Evolutionary conservation across 2,329 filamentous ascomycete genomes (phyloP), one percentile per base, ranked within the genome.

Genomic region (Colletotrichum chlorophyti): DNA sequence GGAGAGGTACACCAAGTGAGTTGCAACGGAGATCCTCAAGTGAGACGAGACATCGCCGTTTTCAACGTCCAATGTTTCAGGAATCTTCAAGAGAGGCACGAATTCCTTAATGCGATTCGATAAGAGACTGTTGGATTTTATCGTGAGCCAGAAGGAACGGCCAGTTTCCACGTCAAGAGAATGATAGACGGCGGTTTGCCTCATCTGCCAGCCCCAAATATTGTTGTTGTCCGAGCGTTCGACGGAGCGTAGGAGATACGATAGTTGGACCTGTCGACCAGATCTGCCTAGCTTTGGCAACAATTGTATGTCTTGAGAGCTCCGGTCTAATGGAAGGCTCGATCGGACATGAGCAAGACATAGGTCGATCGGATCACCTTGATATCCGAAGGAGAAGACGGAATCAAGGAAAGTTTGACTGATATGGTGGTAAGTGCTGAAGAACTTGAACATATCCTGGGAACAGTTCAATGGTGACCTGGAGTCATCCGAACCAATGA

Each of bases 161-260:
- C 53, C 47, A 1, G 21, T 58, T 0, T 23, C 10, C 1, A 52
- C 3, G 4, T 58, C 47, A 24, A 58, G 52, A 0, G 47, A 24
- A 4, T 58, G 53, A 2, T 52, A 58, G 2, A 38, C 45, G 0
- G 47, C 48, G 9, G 19, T 15, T 34, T 58, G 47, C 3, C 53
- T 42, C 2, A 45, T 38, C 1, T 32, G n/a, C 53, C 53, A 58
- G 2, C 15, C 21, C 27, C 27, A 34, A 10, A 35, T 19, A 1
- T 21, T 19, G 6, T 10, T 11, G 6, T 15, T 24, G 12, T 24
- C 43, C 1, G 42, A 41, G 11, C 24, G 17, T 17, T 57, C 53
- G 15, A 51, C 40, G 2, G 37, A 35, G 4, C 47, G 53, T 6
- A 57, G 17, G 6, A 50, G 40, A 19, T 57, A 57, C n/a, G 45